A percentile compares a stretch with the other conserved stretches of the same genome.
Evolutionary conservation across 208 protist genomes (phyloP).

Genomic region (Trypanosoma melophagium): DNA sequence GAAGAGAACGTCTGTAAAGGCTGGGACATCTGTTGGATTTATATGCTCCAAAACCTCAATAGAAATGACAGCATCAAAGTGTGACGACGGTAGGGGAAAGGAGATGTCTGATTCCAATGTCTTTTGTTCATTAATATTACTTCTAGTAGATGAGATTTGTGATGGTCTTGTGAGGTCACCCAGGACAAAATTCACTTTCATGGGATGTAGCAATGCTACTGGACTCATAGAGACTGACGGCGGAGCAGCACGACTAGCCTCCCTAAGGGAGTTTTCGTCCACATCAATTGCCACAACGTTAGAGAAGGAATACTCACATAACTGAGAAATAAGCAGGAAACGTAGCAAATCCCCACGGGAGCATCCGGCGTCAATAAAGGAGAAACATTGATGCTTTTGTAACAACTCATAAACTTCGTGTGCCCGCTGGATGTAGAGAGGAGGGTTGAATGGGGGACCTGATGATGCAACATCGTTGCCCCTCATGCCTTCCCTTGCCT

Average conservation of each 20-base stretch:
- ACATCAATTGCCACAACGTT: constrained; percentile 44
- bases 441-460: constrained; percentile 35
- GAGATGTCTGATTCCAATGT: neutral
- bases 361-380: constrained; percentile 57
- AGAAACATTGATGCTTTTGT: constrained; percentile 27
- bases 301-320: constrained; percentile 26
- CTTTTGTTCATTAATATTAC: neutral
- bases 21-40: constrained; percentile 34
- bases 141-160: neutral
- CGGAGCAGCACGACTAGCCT: constrained; percentile 16
- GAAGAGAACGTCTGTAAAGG: constrained; percentile 55
- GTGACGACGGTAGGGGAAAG: neutral
- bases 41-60: constrained; percentile 71
- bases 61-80: constrained; percentile 48
- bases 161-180: constrained; percentile 44
- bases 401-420: constrained; percentile 29
- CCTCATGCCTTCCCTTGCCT: neutral
- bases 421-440: constrained; percentile 49
- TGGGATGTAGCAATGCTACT: constrained; percentile 26
- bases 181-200: constrained; percentile 37
- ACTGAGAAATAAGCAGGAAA: constrained; percentile 34
- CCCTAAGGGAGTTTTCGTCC: constrained; percentile 17
- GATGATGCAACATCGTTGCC: neutral
- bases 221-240: constrained; percentile 3
- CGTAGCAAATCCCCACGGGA: constrained; percentile 36